Conservation (phyloP, 495 filamentous ascomycete genomes). For the Penicillium silybi region DNA sequence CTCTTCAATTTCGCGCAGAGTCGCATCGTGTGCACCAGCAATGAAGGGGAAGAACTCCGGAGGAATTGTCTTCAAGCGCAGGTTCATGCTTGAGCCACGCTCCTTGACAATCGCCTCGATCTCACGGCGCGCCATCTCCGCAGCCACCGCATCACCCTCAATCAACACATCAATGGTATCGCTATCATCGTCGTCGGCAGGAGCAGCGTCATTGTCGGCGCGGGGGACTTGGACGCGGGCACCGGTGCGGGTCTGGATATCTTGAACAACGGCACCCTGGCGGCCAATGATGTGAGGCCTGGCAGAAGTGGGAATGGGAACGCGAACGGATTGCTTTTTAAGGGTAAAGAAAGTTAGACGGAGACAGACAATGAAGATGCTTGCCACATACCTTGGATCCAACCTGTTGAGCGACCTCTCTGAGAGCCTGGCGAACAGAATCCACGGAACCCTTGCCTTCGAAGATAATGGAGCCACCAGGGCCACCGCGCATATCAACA, state of each 20-base stretch:
- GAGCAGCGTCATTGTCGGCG: conserved; percentile 53
- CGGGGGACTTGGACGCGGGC: conserved; percentile 87
- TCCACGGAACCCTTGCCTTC: conserved; percentile 76
- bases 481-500: conserved; percentile 67
- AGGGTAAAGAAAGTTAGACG: background rate
- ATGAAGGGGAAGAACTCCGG: conserved; percentile 96
- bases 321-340: conserved; percentile 66
- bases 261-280: conserved; percentile 82
- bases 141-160: conserved; percentile 84
- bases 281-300: conserved; percentile 88
- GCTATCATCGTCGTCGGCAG: conserved; percentile 65
- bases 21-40: conserved; percentile 70
- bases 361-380: background rate
- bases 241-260: conserved; percentile 77
- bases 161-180: conserved; percentile 77
- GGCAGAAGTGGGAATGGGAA: conserved; percentile 77
- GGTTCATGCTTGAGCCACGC: conserved; percentile 72
- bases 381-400: conserved; percentile 64
- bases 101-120: conserved; percentile 84
- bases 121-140: conserved; percentile 71
- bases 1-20: conserved; percentile 64
- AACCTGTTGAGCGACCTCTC: conserved; percentile 79
- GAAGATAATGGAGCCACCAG: conserved; percentile 66
- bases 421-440: conserved; percentile 74
- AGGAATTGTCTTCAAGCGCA: conserved; percentile 74